Percentiles rank a stretch among this genome's conserved stretches.
Evolutionary conservation across 2,329 filamentous ascomycete species (phyloP).

Genomic region (Diaporthe sp.): DNA sequence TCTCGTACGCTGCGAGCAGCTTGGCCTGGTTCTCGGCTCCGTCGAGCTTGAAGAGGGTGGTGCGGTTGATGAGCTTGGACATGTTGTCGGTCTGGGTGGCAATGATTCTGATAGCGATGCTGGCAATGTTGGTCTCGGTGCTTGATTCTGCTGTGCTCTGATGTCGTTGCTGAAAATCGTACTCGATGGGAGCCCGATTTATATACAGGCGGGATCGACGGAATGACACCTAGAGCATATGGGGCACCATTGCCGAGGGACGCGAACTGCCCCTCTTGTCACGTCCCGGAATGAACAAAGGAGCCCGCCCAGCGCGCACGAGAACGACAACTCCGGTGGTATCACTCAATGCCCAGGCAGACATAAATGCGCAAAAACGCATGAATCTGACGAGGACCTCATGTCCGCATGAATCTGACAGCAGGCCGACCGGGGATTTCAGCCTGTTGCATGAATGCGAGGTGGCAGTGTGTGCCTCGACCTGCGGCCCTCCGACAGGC

Average conservation of each 20-base stretch:
- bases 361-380: neutral
- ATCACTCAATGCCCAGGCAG: conserved; percentile 17
- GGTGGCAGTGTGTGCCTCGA: neutral
- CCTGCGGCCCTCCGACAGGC: conserved; percentile 8
- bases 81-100: conserved; percentile 42
- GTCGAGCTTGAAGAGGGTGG: conserved; percentile 66
- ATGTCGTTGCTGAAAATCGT: neutral
- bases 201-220: conserved; percentile 5
- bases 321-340: neutral
- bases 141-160: neutral
- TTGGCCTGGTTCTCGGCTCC: conserved; percentile 54
- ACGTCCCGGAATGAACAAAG: neutral
- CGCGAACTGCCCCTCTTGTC: neutral
- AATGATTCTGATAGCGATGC: neutral
- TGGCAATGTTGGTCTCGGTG: neutral
- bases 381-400: neutral
- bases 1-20: conserved; percentile 57
- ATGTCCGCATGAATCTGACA: conserved; percentile 21
- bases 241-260: conserved; percentile 2
- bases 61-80: conserved; percentile 56
- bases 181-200: neutral
- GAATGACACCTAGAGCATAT: neutral
- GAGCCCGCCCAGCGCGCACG: neutral
- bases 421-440: neutral
- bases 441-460: neutral